Base-by-base conservation (phyloP, 805 yeast species). In the Lipomyces anomalus region DNA sequence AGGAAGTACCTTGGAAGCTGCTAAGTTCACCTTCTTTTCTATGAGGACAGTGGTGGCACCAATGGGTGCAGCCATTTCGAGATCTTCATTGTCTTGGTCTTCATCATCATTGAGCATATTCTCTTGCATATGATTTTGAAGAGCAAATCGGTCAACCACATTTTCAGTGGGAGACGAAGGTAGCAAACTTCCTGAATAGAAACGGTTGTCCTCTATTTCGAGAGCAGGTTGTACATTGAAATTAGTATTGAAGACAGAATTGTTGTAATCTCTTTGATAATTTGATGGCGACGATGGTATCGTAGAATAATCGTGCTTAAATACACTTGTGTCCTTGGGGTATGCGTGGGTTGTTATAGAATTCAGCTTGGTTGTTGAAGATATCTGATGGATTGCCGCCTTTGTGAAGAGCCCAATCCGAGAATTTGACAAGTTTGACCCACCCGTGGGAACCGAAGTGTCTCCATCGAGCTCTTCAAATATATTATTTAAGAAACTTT, bases 401-500 rank as follows among this genome's bases (percentile, higher is more conserved):
- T 49, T n/a, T 48, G 4, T 56, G 22, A 28, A 22, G 21, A 22
- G 18, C 17, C 23, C 17, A n/a, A n/a, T n/a, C 30, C 13, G 9
- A 13, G 30, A 9, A 9, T 26, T 26, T 9, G 30, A 9, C 30
- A 13, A 13, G 11, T 26, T 26, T 13, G 30, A 13, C 30, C 11
- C 30, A 9, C 13, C 13, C 11, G 30, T 13, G 11, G 9, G 30
- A 9, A 26, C 30, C 11, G 46, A 22, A 13, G 52, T 33, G 7
- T 52, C 23, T 6, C 40, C 44, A 16, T 68, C 70, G 38, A 77
- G 74, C 44, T 78, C 87, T 48, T 75, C 77, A 40, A 84, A 68
- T 44, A 84, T 78, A 58, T 82, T 89, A 60, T 82, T 89, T 49
- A 87, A 73, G 48, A 73, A 76, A 40, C 74, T 74, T 35, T 71